Conservation (phyloP, 768 basidiomycete species). For the Auriscalpium microsporum region DNA sequence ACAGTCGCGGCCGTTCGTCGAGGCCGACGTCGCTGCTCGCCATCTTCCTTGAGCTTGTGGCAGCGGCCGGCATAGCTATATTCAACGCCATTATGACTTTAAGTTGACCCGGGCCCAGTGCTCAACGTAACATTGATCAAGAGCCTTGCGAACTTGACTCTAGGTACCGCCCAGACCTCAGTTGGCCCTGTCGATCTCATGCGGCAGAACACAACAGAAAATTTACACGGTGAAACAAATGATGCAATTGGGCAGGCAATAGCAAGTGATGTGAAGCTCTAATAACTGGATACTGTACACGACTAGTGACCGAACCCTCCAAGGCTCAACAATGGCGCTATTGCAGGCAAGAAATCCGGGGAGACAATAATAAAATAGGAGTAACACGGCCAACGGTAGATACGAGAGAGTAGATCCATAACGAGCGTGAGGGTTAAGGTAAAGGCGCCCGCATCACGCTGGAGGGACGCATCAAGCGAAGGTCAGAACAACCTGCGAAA, state of each 20-base stretch:
- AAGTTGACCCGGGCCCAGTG: too few species aligned
- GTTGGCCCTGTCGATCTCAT: too few species aligned
- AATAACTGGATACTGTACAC: conserved; percentile 14
- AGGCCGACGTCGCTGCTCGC: too few species aligned
- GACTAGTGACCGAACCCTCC: conserved; percentile 12
- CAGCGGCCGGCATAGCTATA: too few species aligned
- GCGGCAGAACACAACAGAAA: neutral
- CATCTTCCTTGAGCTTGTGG: too few species aligned
- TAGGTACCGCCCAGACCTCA: too few species aligned
- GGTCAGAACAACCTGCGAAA: neutral
- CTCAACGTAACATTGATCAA: too few species aligned
- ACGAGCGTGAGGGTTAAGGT: conserved; percentile 7
- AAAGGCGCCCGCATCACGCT: neutral
- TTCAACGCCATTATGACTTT: too few species aligned
- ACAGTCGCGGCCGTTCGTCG: too few species aligned
- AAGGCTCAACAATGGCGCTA: conserved; percentile 13
- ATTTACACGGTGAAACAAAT: conserved; percentile 15
- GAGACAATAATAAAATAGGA: conserved; percentile 13
- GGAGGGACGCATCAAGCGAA: neutral
- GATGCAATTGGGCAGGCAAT: neutral
- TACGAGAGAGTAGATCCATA: conserved; percentile 12
- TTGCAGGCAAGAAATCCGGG: conserved; percentile 16
- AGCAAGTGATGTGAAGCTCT: conserved; percentile 13
- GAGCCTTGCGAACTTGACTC: too few species aligned
- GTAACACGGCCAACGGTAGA: conserved; percentile 8